phyloP scores from a whole-genome alignment of 1,284 basidiomycete genomes.

The Papiliotrema flavescens region DNA sequence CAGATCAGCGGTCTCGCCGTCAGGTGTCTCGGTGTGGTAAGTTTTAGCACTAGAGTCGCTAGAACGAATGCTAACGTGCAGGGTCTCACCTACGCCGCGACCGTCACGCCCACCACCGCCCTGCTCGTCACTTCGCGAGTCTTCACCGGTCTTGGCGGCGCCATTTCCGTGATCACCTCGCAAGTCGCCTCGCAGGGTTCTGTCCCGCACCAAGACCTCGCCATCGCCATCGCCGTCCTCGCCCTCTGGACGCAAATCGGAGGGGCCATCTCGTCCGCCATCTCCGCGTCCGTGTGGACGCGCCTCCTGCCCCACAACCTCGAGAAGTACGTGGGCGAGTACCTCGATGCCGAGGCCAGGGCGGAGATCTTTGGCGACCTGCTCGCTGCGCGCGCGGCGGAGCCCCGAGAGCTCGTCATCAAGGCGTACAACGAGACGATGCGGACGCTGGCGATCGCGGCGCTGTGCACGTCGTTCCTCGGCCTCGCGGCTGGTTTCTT shows the following conservation, averaged over 20 bases:
- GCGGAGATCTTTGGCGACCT: constrained; percentile 35
- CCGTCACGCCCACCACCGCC: constrained; percentile 20
- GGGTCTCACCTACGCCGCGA: constrained; percentile 2
- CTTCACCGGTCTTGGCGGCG: constrained; percentile 40
- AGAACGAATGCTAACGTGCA: not conserved
- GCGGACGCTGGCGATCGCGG: constrained; percentile 25
- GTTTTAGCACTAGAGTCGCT: too few relatives aligned
- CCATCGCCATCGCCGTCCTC: constrained; percentile 45
- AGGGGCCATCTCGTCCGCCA: constrained; percentile 44
- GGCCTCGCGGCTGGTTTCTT: constrained; percentile 28
- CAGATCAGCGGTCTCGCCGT: constrained; percentile 30
- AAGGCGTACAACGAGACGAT: constrained; percentile 33
- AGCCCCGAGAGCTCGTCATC: constrained; percentile 33
- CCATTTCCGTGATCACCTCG: constrained; percentile 44
- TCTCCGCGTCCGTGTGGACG: constrained; percentile 43
- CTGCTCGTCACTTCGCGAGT: constrained; percentile 40
- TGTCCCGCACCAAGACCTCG: constrained; percentile 48
- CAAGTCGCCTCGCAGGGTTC: constrained; percentile 45
- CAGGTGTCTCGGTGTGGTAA: constrained; percentile 19
- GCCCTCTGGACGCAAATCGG: constrained; percentile 48
- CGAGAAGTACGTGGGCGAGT: constrained; percentile 22
- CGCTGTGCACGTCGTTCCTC: constrained; percentile 23
- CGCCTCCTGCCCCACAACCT: constrained; percentile 24
- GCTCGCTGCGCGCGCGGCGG: constrained; percentile 23
- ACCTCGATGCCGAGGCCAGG: constrained; percentile 23